These are phyloP conservation scores for Desmodesmus armatus DNA, from an alignment of 139 green algal species.

Conservation along the genomic window DNA sequence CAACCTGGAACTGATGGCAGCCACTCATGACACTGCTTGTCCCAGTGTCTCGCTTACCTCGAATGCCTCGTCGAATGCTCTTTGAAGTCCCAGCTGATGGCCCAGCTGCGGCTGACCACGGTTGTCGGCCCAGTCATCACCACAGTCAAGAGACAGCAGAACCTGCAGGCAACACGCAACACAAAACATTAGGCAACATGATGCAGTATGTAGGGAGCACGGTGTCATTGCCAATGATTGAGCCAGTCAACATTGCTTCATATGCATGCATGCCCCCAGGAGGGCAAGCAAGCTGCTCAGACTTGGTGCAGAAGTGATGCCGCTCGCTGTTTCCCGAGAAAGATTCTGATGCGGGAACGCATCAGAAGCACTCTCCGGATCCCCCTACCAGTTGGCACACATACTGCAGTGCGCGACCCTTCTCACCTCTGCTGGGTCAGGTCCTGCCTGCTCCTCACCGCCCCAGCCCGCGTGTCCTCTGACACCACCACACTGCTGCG, in stretches of 20 bases:
- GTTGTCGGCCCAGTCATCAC: conserved; percentile 83
- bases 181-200: conserved; percentile 10
- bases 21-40: not conserved
- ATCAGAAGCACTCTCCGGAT: not conserved
- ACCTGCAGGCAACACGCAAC: conserved; percentile 48
- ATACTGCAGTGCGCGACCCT: no score
- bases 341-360: not conserved
- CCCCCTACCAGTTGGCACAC: not conserved
- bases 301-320: not conserved
- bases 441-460: not conserved
- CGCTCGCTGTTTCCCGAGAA: not conserved
- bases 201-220: not conserved
- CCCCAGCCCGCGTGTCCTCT: not conserved
- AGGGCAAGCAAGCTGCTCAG: not conserved
- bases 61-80: conserved; percentile 69
- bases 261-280: not conserved
- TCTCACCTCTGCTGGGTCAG: conserved; percentile 25
- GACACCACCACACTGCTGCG: conserved; percentile 27
- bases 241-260: not conserved
- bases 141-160: conserved; percentile 52
- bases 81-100: conserved; percentile 67
- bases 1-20: not conserved
- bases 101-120: conserved; percentile 78
- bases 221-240: not conserved
- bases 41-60: conserved; percentile 29